Conservation (phyloP, 1,139 yeast genomes). For the Yamadazyma friedrichii region DNA sequence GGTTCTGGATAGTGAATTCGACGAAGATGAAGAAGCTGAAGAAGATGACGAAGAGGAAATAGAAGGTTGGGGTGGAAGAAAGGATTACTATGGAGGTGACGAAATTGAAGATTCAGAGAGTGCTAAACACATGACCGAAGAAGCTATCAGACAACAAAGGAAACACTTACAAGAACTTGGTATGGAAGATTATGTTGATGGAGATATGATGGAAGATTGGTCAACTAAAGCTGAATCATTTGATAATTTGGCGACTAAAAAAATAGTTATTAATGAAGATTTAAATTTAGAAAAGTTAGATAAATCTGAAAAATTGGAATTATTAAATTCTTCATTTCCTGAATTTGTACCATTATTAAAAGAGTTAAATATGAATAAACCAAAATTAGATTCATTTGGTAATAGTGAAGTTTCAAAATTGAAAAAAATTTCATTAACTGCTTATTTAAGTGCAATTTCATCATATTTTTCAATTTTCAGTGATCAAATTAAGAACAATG, state of each 20-base stretch:
- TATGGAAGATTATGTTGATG: constrained; percentile 82
- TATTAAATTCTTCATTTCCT: constrained; percentile 66
- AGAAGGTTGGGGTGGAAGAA: constrained; percentile 78
- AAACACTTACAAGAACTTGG: constrained; percentile 77
- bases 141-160: constrained; percentile 85
- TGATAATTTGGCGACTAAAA: constrained; percentile 24
- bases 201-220: constrained; percentile 79
- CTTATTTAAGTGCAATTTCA: constrained; percentile 73
- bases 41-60: constrained; percentile 42
- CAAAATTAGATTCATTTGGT: constrained; percentile 34
- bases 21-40: constrained; percentile 34
- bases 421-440: constrained; percentile 66
- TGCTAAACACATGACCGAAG: constrained; percentile 78
- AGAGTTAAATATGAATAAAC: constrained; percentile 55
- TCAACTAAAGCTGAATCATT: constrained; percentile 35
- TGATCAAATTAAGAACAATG: constrained; percentile 52
- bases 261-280: constrained; percentile 26
- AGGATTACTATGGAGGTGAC: constrained; percentile 82
- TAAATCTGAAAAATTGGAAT: constrained; percentile 41
- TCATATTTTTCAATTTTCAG: constrained; percentile 74
- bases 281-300: constrained; percentile 37
- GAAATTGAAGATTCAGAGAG: constrained; percentile 73
- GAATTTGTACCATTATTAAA: constrained; percentile 77
- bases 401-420: constrained; percentile 40
- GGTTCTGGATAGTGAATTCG: constrained; percentile 28